These are phyloP conservation scores for Cenchrus purpureus DNA, from an alignment of 176 grass and related monocot species.

Conservation along the genomic window DNA sequence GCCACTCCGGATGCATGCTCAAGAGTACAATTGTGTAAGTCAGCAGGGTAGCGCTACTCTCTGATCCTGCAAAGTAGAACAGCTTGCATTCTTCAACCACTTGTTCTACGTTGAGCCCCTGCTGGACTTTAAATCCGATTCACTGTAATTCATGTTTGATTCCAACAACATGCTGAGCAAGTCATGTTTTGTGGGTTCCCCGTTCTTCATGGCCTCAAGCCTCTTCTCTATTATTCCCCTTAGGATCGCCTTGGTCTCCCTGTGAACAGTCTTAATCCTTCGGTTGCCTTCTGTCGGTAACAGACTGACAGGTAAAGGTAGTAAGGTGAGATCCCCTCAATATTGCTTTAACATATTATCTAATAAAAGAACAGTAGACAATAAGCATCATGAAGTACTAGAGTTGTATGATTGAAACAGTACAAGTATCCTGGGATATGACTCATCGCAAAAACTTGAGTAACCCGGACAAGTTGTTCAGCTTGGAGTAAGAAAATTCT, in stretches of 20 bases:
- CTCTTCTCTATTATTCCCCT: conserved; percentile 69
- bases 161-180: conserved; percentile 71
- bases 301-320: conserved; percentile 25
- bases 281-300: conserved; percentile 65
- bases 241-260: conserved; percentile 51
- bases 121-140: conserved; percentile 42
- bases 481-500: conserved; percentile 59
- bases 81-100: conserved; percentile 76
- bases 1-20: conserved; percentile 85
- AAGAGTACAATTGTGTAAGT: conserved; percentile 63
- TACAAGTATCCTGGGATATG: conserved; percentile 61
- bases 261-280: conserved; percentile 58
- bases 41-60: conserved; percentile 63
- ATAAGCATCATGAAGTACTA: neutral
- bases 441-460: conserved; percentile 29
- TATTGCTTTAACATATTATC: neutral
- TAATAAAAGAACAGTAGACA: neutral
- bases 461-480: conserved; percentile 47
- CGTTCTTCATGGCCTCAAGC: conserved; percentile 38
- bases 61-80: conserved; percentile 89
- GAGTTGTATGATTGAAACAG: neutral
- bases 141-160: conserved; percentile 54
- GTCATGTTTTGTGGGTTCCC: conserved; percentile 43
- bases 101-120: conserved; percentile 58
- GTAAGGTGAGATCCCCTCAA: neutral